Percentiles rank a stretch among this genome's conserved stretches.
phyloP scores from a whole-genome alignment of 306 rosid species.

The Cucurbita ficifolia region DNA sequence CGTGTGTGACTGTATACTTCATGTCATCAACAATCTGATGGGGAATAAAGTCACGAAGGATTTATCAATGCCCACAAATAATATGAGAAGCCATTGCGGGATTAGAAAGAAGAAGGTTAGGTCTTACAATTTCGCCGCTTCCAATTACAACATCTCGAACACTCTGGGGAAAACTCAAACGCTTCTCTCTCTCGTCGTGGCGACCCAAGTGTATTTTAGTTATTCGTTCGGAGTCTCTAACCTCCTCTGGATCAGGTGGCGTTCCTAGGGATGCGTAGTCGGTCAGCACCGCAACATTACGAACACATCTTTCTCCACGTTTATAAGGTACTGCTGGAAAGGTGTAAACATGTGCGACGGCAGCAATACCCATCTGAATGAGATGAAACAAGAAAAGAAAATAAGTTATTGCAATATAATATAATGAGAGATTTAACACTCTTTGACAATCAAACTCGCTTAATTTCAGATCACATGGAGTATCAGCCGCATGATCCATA shows the following conservation, averaged over 20 bases:
- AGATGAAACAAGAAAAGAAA: neutral
- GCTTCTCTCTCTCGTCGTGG: slow-evolving; percentile 50
- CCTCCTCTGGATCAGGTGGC: slow-evolving; percentile 91
- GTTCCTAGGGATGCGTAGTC: slow-evolving; percentile 82
- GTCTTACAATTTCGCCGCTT: slow-evolving; percentile 91
- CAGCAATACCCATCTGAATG: slow-evolving; percentile 93
- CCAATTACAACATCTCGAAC: slow-evolving; percentile 90
- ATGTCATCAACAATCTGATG: slow-evolving; percentile 92
- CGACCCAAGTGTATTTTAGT: slow-evolving; percentile 42
- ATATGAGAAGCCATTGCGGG: slow-evolving; percentile 8
- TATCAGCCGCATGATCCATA: neutral
- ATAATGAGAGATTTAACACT: neutral
- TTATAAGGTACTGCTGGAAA: slow-evolving; percentile 93
- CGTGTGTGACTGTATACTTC: slow-evolving; percentile 88
- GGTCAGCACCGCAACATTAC: slow-evolving; percentile 79
- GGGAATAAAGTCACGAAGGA: neutral
- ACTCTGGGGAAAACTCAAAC: slow-evolving; percentile 63
- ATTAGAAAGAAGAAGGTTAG: neutral
- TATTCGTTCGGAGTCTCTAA: slow-evolving; percentile 66
- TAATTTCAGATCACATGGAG: neutral
- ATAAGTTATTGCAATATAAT: neutral
- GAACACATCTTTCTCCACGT: slow-evolving; percentile 95
- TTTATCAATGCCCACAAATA: neutral
- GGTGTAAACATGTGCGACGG: slow-evolving; percentile 83
- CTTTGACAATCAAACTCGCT: neutral